Evolutionary conservation across 345 rosid genomes (phyloP), one percentile per base, ranked within the genome.

Genomic region (Brassica nigra): DNA sequence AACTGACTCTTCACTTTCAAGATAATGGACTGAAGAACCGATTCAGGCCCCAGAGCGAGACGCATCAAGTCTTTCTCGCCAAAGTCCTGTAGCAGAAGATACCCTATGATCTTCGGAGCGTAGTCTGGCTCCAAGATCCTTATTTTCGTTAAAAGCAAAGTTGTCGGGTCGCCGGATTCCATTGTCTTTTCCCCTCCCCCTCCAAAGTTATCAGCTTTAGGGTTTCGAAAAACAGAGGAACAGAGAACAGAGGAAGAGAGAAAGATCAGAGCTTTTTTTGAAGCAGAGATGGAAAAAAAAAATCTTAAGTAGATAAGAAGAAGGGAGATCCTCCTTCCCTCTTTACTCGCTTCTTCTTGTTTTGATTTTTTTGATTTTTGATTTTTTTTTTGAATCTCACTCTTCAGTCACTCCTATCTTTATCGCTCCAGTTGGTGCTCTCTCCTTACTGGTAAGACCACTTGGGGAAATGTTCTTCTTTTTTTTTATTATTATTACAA

Each of bases 101-200:
- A 95, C 33, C 97, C 97, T 87, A 93, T 89, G 88, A 95, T 93
- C 85, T 87, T 93, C 0, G 88, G 82, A 7, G 95, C 98, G 75
- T 91, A 87, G 28, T 89, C 96, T 3, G 92, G 96, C 86, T 95
- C 99, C 74, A 93, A 47, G 54, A 76, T 84, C 64, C 82, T 84
- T 78, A 95, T 85, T 82, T 84, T 93, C 12, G 87, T 79, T 58
- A 90, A 84, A 62, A 95, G 85, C 58, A 95, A 47, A 68, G 85
- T 34, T 36, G 96, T 90, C 6, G 91, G 86, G 67, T 91, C 97
- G 71, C 87, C 92, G 68, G 89, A 82, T 83, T 93, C 98, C 98
- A 95, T 93, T 84, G 86, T n/a, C 16, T 14, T 4, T 47, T 8
- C 42, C 2, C 2, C 4, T 0, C 11, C 15, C 55, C 2, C 2